A percentile compares a stretch with the other conserved stretches of the same genome.
Conservation (phyloP, 306 rosid species). For the Cicer chorassanicum region DNA sequence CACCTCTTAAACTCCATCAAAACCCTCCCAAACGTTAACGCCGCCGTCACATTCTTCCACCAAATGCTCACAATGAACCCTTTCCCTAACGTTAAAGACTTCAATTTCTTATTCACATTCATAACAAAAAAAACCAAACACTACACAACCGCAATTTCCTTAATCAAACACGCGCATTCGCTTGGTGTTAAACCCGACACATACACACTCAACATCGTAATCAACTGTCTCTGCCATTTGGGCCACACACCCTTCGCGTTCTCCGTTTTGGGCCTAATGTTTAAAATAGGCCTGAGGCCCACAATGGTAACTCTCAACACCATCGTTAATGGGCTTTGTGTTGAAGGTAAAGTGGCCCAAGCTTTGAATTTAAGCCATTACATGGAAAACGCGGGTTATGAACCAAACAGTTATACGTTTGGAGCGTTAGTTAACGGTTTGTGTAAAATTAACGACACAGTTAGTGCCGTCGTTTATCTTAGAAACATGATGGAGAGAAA, state of each 20-base stretch:
- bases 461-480: slow-evolving; percentile 35
- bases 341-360: neutral
- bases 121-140: slow-evolving; percentile 41
- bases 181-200: slow-evolving; percentile 4
- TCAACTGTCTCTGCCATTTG: slow-evolving; percentile 43
- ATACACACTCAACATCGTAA: slow-evolving; percentile 41
- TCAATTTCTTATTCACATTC: slow-evolving; percentile 41
- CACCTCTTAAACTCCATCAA: slow-evolving; percentile 24
- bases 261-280: slow-evolving; percentile 42
- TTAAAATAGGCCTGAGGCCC: slow-evolving; percentile 40
- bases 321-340: slow-evolving; percentile 48
- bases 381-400: slow-evolving; percentile 38
- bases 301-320: slow-evolving; percentile 9
- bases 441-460: slow-evolving; percentile 40
- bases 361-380: slow-evolving; percentile 1
- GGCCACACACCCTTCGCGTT: slow-evolving; percentile 14
- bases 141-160: slow-evolving; percentile 22
- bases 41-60: slow-evolving; percentile 44
- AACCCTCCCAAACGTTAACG: slow-evolving; percentile 20
- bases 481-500: slow-evolving; percentile 38
- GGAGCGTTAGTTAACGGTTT: slow-evolving; percentile 41
- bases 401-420: slow-evolving; percentile 32
- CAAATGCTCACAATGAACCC: slow-evolving; percentile 42
- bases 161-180: slow-evolving; percentile 32
- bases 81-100: slow-evolving; percentile 37